Base-by-base conservation (phyloP, 495 filamentous ascomycete genomes). In the Neurospora sp. region DNA sequence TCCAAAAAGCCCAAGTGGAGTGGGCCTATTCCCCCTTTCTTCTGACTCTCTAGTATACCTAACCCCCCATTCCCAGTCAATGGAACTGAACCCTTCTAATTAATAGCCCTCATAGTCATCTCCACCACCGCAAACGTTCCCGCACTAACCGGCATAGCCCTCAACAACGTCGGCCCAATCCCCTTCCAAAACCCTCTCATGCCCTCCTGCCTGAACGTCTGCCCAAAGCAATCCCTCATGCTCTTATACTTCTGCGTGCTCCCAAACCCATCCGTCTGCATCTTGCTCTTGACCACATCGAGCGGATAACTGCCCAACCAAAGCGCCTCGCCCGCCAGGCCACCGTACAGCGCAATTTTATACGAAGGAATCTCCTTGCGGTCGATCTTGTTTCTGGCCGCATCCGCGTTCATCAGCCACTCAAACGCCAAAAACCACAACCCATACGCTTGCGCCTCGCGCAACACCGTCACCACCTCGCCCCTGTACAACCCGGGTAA, bases 211-310 rank as follows among this genome's bases (percentile, higher is more conserved):
- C 87, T 83, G 83, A 88, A 97, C 35, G 91, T 94, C 88, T 97
- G 91, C 75, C 83, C 85, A 82, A 97, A 97, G 84, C 93, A 96
- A 82, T 98, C 94, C 61, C 89, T 87, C 94, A 97, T 97, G 71
- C 82, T 90, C 84, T 83, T 88, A 82, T 91, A 98, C 78, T 85
- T 84, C 87, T 87, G 88, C 71, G 87, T 81, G 38, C 71, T 59
- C 1, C 87, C 86, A 78, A 98, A 94, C 27, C 93, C 94, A 85
- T 99, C 96, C 74, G 89, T 96, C 88, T 99, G 96, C 95, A 98
- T 97, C 89, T 97, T 98, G 82, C 93, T 97, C 92, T 99, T 99
- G 80, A 99, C 84, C 38, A 98, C 96, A 82, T 99, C 96, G 72
- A 99, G 90, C 31, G 96, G 96, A 81, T 99, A 99, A 78, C 92